Percentiles rank a stretch among this genome's conserved stretches.
These are phyloP conservation scores for Verticillium dahliae DNA, from an alignment of 2,329 filamentous ascomycete genomes.

Conservation along the genomic window DNA sequence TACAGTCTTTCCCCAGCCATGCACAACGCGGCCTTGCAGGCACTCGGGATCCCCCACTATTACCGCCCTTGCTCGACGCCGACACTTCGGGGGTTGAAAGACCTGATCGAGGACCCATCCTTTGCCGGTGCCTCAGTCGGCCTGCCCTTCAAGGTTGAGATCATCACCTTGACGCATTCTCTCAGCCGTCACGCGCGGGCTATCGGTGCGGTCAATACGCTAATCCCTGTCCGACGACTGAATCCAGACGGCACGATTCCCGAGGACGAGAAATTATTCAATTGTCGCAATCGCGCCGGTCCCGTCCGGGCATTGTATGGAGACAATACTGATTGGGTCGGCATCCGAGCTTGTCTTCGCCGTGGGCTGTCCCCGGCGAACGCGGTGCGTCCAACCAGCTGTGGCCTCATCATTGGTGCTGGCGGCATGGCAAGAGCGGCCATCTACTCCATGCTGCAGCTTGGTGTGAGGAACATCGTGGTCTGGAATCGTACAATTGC, in stretches of 20 bases:
- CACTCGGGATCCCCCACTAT: slow-evolving; percentile 61
- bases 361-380: slow-evolving; percentile 68
- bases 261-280: slow-evolving; percentile 43
- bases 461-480: slow-evolving; percentile 70
- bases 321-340: slow-evolving; percentile 79
- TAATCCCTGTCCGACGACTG: slow-evolving; percentile 62
- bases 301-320: slow-evolving; percentile 65
- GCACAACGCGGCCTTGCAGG: slow-evolving; percentile 64
- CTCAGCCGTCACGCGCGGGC: slow-evolving; percentile 67
- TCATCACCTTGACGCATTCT: slow-evolving; percentile 61
- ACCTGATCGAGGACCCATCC: slow-evolving; percentile 55
- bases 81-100: slow-evolving; percentile 55
- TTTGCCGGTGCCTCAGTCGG: slow-evolving; percentile 70
- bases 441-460: slow-evolving; percentile 70
- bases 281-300: slow-evolving; percentile 56
- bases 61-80: slow-evolving; percentile 60
- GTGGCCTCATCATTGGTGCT: slow-evolving; percentile 56
- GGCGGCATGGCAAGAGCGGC: slow-evolving; percentile 74
- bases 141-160: slow-evolving; percentile 69
- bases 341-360: slow-evolving; percentile 66
- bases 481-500: slow-evolving; percentile 64
- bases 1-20: slow-evolving; percentile 73
- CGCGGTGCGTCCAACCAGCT: slow-evolving; percentile 48
- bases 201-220: slow-evolving; percentile 70
- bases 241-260: slow-evolving; percentile 51